phyloP scores from a whole-genome alignment of 83 land plant species.

The Isoetes engelmannii region DNA sequence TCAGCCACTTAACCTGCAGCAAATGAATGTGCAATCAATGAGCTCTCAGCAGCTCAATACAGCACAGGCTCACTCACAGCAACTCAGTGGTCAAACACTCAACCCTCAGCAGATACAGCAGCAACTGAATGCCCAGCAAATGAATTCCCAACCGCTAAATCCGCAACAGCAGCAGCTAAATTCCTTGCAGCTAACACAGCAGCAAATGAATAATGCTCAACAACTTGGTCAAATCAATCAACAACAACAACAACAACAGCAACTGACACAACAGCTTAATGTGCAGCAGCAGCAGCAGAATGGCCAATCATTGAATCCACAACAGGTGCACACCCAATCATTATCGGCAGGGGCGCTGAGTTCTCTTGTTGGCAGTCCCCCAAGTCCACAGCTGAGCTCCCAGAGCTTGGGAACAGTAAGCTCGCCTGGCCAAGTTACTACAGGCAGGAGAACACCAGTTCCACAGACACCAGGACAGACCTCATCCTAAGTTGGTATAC shows the following conservation, averaged over 20 bases:
- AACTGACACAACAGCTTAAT: no score
- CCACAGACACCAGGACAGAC: no score
- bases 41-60: conserved; percentile 31
- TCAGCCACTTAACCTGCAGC: conserved; percentile 30
- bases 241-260: no score
- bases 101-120: conserved; percentile 30
- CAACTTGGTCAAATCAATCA: neutral
- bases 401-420: conserved; percentile 54
- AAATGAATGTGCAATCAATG: conserved; percentile 27
- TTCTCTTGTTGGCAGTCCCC: conserved; percentile 44
- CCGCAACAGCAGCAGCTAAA: conserved; percentile 28
- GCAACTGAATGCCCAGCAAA: conserved; percentile 53
- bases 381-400: conserved; percentile 77
- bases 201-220: conserved; percentile 2
- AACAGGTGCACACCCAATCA: no score
- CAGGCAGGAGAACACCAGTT: no score
- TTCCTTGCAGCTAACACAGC: conserved; percentile 21
- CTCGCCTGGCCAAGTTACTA: no score
- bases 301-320: no score
- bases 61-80: conserved; percentile 22
- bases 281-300: no score
- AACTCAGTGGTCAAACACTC: conserved; percentile 34
- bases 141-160: conserved; percentile 12
- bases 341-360: conserved; percentile 40
- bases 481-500: no score